phyloP scores from a whole-genome alignment of 257 asterid genomes.

The Solanum stenotomum region DNA sequence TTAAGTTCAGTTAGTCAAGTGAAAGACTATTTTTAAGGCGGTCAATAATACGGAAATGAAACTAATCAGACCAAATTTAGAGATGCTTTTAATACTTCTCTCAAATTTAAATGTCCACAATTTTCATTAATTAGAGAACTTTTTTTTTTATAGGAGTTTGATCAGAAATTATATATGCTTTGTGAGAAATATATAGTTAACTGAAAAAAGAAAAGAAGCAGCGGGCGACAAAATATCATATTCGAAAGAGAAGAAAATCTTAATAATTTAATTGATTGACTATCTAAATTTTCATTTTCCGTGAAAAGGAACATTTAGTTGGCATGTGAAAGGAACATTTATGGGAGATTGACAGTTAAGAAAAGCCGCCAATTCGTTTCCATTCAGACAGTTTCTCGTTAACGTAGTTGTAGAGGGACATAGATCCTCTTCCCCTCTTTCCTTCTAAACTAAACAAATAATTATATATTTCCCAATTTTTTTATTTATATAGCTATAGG shows the following conservation, averaged over 20 bases:
- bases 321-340: constrained; percentile 31
- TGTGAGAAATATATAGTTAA: not conserved
- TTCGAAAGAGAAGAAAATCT: no score
- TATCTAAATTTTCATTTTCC: no score
- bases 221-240: not conserved
- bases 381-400: not conserved
- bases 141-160: not conserved
- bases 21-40: no score
- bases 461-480: not conserved
- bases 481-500: not conserved
- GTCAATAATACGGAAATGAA: no score
- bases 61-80: not conserved
- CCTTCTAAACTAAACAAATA: not conserved
- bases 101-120: not conserved
- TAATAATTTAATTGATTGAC: no score
- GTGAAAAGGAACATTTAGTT: no score
- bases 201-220: not conserved
- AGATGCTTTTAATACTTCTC: no score
- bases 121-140: not conserved
- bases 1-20: not conserved
- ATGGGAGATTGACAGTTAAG: constrained; percentile 11
- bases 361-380: constrained; percentile 31
- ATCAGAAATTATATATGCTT: not conserved
- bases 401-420: constrained; percentile 4
- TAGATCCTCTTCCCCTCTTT: not conserved